A percentile compares a stretch with the other conserved stretches of the same genome.
These are phyloP conservation scores for Claviceps africana DNA, from an alignment of 2,329 filamentous ascomycete genomes.

Conservation along the genomic window DNA sequence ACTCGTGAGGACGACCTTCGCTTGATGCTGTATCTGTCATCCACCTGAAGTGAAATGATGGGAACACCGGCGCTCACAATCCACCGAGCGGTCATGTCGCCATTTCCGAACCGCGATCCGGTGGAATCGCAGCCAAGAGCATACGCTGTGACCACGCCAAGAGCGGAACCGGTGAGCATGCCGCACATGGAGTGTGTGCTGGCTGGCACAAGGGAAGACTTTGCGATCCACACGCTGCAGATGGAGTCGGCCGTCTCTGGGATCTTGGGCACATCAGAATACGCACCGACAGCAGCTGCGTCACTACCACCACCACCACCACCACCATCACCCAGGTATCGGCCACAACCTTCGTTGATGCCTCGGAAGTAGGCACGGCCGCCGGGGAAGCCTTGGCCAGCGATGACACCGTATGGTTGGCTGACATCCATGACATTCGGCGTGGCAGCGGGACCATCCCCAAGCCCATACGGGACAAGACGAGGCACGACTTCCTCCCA, in stretches of 20 bases:
- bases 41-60: conserved; percentile 69
- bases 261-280: conserved; percentile 63
- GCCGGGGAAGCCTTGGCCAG: conserved; percentile 75
- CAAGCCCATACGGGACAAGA: conserved; percentile 62
- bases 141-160: conserved; percentile 72
- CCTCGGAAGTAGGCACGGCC: conserved; percentile 69
- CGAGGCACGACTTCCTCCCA: conserved; percentile 65
- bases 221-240: conserved; percentile 80
- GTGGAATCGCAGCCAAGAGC: conserved; percentile 49
- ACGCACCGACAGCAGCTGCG: conserved; percentile 44
- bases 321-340: conserved; percentile 58
- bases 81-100: conserved; percentile 80
- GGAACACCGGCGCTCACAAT: conserved; percentile 84
- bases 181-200: conserved; percentile 67
- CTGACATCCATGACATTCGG: conserved; percentile 88
- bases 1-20: conserved; percentile 57
- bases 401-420: conserved; percentile 67
- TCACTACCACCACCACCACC: too few species aligned
- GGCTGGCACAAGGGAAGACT: conserved; percentile 56
- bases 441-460: conserved; percentile 60
- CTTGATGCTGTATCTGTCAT: conserved; percentile 64
- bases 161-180: conserved; percentile 69
- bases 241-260: conserved; percentile 56
- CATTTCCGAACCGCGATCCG: conserved; percentile 50
- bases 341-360: conserved; percentile 59